Base-by-base conservation (phyloP, 2,329 filamentous ascomycete species). In the Davidsoniella neocaledoniae region DNA sequence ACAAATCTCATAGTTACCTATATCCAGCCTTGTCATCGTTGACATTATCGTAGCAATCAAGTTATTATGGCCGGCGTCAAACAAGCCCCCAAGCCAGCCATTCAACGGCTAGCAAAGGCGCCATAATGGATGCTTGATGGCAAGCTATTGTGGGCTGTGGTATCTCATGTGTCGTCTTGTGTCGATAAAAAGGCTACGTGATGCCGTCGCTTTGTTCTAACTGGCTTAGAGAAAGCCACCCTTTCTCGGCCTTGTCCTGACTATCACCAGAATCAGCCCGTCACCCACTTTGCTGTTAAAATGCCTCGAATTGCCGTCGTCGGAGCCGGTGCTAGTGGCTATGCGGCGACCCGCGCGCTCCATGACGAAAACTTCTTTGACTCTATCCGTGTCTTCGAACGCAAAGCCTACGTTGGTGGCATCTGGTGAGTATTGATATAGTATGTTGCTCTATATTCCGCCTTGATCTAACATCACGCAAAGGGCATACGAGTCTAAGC, bases 301-400 rank as follows among this genome's bases (percentile, higher is more conserved):
- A 48, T 48, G 46, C 37, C 46, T 5, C 17, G 37, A n/a, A 69
- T 81, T 10, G 77, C 76, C 16, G 68, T 81, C 5, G 76, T 81
- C 56, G 77, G 77, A 5, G 68, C 74, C 2, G 77, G 77, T 5
- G 77, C 77, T 5, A 68, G 73, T 2, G 77, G 77, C 2, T 72
- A 73, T 10, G 79, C 79, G 50, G 62, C 75, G 0, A 69, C 77
- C 2, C 75, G 80, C 63, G 76, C 77, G 4, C 60, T 81, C 26
- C 68, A 66, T 23, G 68, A 75, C 57, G 77, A 81, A 58, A 66
- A 74, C 54, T 58, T 63, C 0, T 81, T 81, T 56, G 72, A 79
- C 52, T 60, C 65, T 2, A 74, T 80, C 49, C 68, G 73, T 5
- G 74, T 81, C 0, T 81, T 81, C 57, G 77, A 81, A 58, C 65